Conservation (phyloP, 148 eudicot genomes). For the Agrostemma githago region DNA sequence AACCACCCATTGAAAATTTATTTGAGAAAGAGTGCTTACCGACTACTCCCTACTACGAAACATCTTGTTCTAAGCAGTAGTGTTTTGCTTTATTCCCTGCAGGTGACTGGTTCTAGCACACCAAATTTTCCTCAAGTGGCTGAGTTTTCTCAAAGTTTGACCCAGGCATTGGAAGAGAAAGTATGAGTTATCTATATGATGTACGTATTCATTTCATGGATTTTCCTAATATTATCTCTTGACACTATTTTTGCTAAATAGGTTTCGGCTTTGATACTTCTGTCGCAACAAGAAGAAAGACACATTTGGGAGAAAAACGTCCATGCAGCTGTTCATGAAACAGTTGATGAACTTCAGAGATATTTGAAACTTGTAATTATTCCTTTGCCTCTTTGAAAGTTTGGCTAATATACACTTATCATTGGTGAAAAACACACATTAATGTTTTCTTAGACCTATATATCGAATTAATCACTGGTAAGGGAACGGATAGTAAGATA, state of each 20-base stretch:
- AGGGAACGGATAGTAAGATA: background rate
- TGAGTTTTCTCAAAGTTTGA: conserved; percentile 60
- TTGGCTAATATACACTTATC: background rate
- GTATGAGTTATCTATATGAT: conserved; percentile 29
- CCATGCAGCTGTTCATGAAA: conserved; percentile 59
- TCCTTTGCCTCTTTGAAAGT: background rate
- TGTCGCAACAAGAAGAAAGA: conserved; percentile 86
- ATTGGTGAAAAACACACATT: background rate
- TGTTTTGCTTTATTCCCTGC: conserved; percentile 5
- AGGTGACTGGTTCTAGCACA: conserved; percentile 30
- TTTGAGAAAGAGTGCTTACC: background rate
- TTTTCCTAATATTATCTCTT: background rate
- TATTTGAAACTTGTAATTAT: conserved; percentile 63
- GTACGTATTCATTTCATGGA: background rate
- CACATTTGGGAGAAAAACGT: conserved; percentile 76
- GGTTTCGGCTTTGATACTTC: conserved; percentile 79
- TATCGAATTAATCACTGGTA: background rate
- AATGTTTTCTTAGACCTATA: background rate
- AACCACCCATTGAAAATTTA: too few species aligned
- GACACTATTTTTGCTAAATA: conserved; percentile 24
- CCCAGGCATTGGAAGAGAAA: conserved; percentile 90
- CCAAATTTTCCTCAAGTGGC: conserved; percentile 32
- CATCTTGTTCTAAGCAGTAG: conserved; percentile 9
- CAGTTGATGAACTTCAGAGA: conserved; percentile 81
- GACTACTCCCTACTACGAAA: background rate